These are phyloP conservation scores for Boletus sp. DNA, from an alignment of 1,284 basidiomycete species.

Conservation along the genomic window DNA sequence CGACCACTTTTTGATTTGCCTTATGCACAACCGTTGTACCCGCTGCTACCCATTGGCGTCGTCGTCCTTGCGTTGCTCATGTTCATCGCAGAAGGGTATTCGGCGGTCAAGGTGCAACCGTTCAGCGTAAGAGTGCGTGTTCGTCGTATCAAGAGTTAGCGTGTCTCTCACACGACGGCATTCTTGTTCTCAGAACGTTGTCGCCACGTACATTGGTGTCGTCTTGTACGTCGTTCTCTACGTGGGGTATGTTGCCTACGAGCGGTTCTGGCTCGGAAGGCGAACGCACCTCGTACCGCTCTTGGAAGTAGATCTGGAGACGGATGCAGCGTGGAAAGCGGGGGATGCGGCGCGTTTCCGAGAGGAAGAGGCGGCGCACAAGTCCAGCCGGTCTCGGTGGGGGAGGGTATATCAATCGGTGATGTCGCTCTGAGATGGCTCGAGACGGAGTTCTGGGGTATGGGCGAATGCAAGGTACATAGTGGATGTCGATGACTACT, in stretches of 20 bases:
- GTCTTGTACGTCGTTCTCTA: constrained; percentile 43
- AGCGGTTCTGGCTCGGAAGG: constrained; percentile 30
- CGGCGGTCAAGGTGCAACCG: constrained; percentile 41
- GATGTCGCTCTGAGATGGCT: not conserved
- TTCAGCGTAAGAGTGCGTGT: constrained; percentile 40
- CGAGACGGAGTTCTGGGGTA: too few species aligned
- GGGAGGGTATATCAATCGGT: not conserved
- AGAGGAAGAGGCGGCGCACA: constrained; percentile 39
- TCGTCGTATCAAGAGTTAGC: not conserved
- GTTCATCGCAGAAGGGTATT: constrained; percentile 57
- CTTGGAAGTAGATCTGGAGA: constrained; percentile 48
- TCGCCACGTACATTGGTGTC: constrained; percentile 48
- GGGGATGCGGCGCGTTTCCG: constrained; percentile 44
- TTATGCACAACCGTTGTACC: constrained; percentile 52
- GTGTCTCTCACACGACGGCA: not conserved
- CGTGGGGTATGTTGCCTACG: constrained; percentile 41
- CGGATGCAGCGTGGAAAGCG: constrained; percentile 51
- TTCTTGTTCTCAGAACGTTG: constrained; percentile 40
- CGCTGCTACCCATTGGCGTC: constrained; percentile 49
- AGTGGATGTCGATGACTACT: too few species aligned
- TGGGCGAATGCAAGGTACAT: not conserved
- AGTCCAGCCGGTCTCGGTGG: constrained; percentile 13
- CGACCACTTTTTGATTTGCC: constrained; percentile 48
- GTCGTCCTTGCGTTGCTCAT: constrained; percentile 49
- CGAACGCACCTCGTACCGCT: constrained; percentile 40